phyloP scores from a whole-genome alignment of 345 rosid species.

The Cardamine resedifolia region DNA sequence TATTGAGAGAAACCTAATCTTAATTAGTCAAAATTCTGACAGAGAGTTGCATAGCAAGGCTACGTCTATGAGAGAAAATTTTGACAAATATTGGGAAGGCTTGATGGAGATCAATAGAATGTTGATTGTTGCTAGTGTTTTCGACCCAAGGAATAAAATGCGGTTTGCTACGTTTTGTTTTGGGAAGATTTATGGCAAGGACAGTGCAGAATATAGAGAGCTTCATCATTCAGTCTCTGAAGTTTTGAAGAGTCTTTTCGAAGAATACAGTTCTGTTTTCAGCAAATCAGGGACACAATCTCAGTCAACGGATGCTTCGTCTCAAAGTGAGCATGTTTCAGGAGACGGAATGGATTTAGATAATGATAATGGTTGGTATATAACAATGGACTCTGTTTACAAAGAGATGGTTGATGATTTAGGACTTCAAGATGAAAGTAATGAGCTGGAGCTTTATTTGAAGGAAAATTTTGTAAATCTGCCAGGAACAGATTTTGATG shows the following conservation, averaged over 20 bases:
- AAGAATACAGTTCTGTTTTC: neutral
- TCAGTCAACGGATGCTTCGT: neutral
- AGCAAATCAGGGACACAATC: no score
- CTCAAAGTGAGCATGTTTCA: no score
- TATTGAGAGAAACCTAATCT: no score
- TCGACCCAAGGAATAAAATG: neutral
- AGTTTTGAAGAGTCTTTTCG: neutral
- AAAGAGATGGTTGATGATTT: neutral
- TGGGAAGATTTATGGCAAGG: neutral
- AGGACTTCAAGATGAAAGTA: neutral
- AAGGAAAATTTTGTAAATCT: neutral
- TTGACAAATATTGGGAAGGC: no score
- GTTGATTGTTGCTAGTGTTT: neutral
- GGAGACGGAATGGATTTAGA: neutral
- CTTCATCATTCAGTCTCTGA: neutral
- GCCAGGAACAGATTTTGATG: neutral
- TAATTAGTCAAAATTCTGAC: no score
- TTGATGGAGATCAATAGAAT: neutral
- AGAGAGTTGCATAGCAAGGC: no score
- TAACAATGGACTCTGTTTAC: neutral
- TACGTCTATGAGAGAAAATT: no score
- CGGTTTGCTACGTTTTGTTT: neutral
- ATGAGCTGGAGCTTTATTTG: neutral
- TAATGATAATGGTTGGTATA: neutral
- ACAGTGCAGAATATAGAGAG: neutral